Percentiles rank a stretch among this genome's conserved stretches.
Conservation (phyloP, 805 yeast genomes). For the Ascoidea tarda region DNA sequence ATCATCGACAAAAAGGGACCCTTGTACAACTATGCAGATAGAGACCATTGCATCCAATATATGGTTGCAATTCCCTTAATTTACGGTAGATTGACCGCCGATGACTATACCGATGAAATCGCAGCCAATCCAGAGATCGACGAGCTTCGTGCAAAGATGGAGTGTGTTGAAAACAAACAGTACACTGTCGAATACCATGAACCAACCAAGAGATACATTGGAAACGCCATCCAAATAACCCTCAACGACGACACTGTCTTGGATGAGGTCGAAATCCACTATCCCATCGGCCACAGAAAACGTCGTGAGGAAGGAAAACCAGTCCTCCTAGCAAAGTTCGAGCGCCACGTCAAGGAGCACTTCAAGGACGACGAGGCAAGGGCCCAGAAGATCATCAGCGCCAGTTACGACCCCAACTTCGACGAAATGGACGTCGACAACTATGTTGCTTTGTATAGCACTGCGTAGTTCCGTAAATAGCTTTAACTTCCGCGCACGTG, state of each 20-base stretch:
- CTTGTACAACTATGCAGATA: constrained; percentile 45
- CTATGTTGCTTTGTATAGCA: constrained; percentile 27
- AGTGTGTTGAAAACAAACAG: constrained; percentile 32
- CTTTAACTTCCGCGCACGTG: too few species aligned
- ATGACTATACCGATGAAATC: constrained; percentile 35
- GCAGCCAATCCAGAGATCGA: constrained; percentile 41
- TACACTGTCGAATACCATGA: constrained; percentile 40
- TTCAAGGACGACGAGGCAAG: constrained; percentile 22
- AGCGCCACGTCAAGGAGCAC: constrained; percentile 34
- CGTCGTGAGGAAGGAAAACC: constrained; percentile 51
- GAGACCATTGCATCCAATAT: constrained; percentile 53
- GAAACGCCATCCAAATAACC: constrained; percentile 36
- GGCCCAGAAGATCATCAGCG: constrained; percentile 12
- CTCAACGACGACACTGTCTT: constrained; percentile 38
- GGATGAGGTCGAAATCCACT: constrained; percentile 38
- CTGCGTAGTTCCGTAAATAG: neutral
- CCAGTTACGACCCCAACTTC: constrained; percentile 19
- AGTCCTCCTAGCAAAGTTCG: constrained; percentile 33
- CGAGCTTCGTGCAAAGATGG: constrained; percentile 36
- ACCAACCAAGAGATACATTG: constrained; percentile 42
- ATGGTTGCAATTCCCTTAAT: constrained; percentile 46
- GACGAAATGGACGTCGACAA: constrained; percentile 30
- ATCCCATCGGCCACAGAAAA: constrained; percentile 43
- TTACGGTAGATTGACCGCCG: constrained; percentile 41
- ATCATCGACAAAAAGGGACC: constrained; percentile 50